Percentiles rank a stretch among this genome's conserved stretches.
phyloP scores from a whole-genome alignment of 768 basidiomycete genomes.

The Trametes cingulata region DNA sequence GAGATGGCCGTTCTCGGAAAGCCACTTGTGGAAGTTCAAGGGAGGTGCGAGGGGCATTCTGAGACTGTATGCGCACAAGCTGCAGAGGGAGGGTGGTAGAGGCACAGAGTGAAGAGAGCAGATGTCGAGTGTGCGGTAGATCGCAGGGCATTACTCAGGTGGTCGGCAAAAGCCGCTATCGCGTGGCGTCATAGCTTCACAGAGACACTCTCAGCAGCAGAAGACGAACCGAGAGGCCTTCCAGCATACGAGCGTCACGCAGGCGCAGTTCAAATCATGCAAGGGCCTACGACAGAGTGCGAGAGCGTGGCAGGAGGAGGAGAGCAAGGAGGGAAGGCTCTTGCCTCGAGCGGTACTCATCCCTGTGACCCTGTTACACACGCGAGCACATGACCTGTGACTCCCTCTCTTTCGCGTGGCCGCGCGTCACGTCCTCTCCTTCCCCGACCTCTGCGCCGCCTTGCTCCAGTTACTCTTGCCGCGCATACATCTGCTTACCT shows the following conservation, averaged over 20 bases:
- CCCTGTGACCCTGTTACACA: neutral
- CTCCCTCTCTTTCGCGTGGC: neutral
- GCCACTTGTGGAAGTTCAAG: slow-evolving; percentile 89
- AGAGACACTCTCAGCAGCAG: neutral
- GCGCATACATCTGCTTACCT: too few relatives aligned
- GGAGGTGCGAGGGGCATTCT: slow-evolving; percentile 76
- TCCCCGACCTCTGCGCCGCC: too few relatives aligned
- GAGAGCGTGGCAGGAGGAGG: too few relatives aligned
- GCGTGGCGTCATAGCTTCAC: neutral
- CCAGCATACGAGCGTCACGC: neutral
- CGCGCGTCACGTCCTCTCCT: neutral
- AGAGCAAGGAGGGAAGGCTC: too few relatives aligned
- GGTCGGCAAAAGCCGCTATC: slow-evolving; percentile 15
- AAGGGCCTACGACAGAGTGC: too few relatives aligned
- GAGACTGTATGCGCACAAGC: neutral
- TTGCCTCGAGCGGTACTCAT: neutral
- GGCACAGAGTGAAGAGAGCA: neutral
- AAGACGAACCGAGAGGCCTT: neutral
- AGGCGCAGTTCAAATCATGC: neutral
- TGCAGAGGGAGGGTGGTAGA: too few relatives aligned
- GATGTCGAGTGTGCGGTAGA: neutral
- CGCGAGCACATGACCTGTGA: neutral
- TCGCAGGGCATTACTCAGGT: slow-evolving; percentile 12
- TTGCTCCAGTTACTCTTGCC: too few relatives aligned
- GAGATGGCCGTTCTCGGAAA: slow-evolving; percentile 74